These are phyloP conservation scores for Takashimella tepidaria DNA, from an alignment of 1,284 basidiomycete genomes.

Conservation along the genomic window DNA sequence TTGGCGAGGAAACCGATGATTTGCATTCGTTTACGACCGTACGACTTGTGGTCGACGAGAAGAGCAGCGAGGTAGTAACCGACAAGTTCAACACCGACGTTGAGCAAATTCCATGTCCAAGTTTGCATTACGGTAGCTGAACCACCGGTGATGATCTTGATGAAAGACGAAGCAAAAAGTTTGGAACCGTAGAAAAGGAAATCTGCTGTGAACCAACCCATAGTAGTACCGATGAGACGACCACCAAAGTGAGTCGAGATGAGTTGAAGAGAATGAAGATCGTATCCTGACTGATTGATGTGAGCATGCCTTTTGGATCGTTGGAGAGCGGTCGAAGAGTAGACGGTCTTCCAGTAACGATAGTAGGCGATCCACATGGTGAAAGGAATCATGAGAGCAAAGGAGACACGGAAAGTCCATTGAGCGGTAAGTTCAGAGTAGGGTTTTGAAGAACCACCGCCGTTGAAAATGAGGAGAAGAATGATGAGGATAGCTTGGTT, in stretches of 20 bases:
- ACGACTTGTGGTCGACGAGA: constrained; percentile 55
- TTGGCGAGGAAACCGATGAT: constrained; percentile 51
- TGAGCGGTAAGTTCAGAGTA: constrained; percentile 51
- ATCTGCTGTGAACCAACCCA: constrained; percentile 54
- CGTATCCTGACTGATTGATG: constrained; percentile 53
- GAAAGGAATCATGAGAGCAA: constrained; percentile 52
- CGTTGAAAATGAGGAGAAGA: constrained; percentile 53
- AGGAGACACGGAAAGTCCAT: constrained; percentile 54
- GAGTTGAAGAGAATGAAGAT: constrained; percentile 51
- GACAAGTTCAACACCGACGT: constrained; percentile 49
- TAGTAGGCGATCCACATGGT: constrained; percentile 55
- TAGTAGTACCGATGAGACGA: constrained; percentile 51
- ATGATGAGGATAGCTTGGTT: constrained; percentile 54
- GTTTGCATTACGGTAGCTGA: constrained; percentile 44
- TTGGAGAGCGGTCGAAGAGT: constrained; percentile 44
- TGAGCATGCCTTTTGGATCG: constrained; percentile 50
- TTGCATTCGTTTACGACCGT: constrained; percentile 51
- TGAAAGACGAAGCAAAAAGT: constrained; percentile 49
- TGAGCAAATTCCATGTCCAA: constrained; percentile 55
- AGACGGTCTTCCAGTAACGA: constrained; percentile 52
- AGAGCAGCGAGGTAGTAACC: constrained; percentile 56
- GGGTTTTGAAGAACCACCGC: constrained; percentile 32
- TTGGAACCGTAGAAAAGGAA: constrained; percentile 53
- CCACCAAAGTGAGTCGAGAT: constrained; percentile 52
- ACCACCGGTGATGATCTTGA: constrained; percentile 51